Evolutionary conservation across 495 filamentous ascomycete genomes (phyloP), one percentile per base, ranked within the genome.

Genomic region (Choiromyces venosus): DNA sequence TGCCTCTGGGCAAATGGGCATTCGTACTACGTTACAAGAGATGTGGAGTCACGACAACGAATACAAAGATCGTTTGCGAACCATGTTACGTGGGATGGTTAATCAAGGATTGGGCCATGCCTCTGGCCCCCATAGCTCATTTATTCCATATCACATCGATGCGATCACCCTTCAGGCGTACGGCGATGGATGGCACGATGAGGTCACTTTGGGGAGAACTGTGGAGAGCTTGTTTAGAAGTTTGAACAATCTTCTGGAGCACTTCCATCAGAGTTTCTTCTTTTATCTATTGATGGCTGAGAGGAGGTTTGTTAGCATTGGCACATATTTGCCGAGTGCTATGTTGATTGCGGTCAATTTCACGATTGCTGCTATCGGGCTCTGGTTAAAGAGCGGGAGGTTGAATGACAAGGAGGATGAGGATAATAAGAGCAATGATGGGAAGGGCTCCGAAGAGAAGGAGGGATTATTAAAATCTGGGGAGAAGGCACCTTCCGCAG

Each of bases 221-320:
- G 86, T 98, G 2, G 95, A 99, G 83, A 91, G 92, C 81, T 85
- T 94, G 12, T 96, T 94, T 79, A 86, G 95, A 71, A 96, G 92
- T 78, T 84, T 99, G 82, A 99, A 99, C 83, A 99, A 99, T 81
- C 83, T 99, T 69, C 86, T 99, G 21, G 95, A 99, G 83, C 93
- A 98, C 82, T 88, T 99, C 74, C 95, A 99, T 80, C 95, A 99
- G 85, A 97, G 93, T 80, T 99, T 98, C 86, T 99, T 99, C 86
- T 98, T 99, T 84, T 99, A 99, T 82, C 84, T 99, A 36, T 87
- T 99, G 25, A 93, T 99, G 87, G 90, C 93, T 70, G 86, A 89
- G 25, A 90, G 95, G 69, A 88, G 93, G 10, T 99, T 98, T 82
- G 96, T 98, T 70, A 97, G 94, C 82, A 99, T 99, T 74, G 95